These are phyloP conservation scores for Microdochium bolleyi DNA, from an alignment of 2,329 filamentous ascomycete species.

Conservation along the genomic window DNA sequence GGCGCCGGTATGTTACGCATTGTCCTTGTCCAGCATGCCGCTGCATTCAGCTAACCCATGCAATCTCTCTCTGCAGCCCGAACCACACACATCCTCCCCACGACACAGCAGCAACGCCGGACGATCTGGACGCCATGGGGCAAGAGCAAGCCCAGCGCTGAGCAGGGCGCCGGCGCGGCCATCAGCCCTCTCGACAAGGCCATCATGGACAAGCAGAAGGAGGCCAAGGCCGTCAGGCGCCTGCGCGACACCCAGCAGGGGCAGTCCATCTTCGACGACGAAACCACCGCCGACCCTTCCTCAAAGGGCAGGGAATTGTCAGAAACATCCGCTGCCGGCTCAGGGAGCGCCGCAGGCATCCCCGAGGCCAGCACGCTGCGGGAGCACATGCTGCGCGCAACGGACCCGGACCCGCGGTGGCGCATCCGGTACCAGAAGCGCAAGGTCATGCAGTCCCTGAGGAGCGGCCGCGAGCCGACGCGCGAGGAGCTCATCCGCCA, in stretches of 20 bases:
- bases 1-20: conserved; percentile 43
- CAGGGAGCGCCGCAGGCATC: conserved; percentile 4
- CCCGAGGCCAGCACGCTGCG: conserved; percentile 30
- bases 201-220: conserved; percentile 25
- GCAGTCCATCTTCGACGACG: conserved; percentile 58
- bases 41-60: not conserved
- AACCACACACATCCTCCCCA: conserved; percentile 15
- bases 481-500: conserved; percentile 61
- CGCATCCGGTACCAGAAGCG: conserved; percentile 74
- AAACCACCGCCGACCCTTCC: conserved; percentile 26
- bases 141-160: conserved; percentile 15
- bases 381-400: conserved; percentile 50
- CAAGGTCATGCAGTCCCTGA: conserved; percentile 72
- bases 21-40: conserved; percentile 7
- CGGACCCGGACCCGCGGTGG: conserved; percentile 68
- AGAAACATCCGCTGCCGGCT: not conserved
- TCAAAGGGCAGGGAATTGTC: not conserved
- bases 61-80: conserved; percentile 3
- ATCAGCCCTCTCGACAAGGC: conserved; percentile 18
- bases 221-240: conserved; percentile 31
- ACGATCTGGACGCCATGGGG: conserved; percentile 32
- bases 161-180: conserved; percentile 16
- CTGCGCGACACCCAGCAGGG: conserved; percentile 35
- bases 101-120: conserved; percentile 27
- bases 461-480: conserved; percentile 56